Conservation (phyloP, 371 early-diverging fungal genomes). For the Mucor mucedo region DNA sequence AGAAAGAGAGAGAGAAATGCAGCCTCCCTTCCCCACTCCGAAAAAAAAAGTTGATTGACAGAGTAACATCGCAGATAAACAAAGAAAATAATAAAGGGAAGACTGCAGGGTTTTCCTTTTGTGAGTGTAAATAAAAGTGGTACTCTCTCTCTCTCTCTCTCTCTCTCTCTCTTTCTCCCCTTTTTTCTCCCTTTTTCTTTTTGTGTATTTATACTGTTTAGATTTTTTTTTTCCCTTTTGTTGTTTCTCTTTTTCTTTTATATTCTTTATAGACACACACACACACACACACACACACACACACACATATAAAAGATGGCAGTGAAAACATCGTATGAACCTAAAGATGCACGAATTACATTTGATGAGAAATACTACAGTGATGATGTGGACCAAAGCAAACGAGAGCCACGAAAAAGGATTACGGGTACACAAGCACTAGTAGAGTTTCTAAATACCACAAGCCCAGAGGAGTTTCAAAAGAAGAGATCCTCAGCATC, state of each 20-base stretch:
- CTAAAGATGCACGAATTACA: slow-evolving; percentile 36
- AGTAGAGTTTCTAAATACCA: slow-evolving; percentile 41
- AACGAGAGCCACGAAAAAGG: slow-evolving; percentile 25
- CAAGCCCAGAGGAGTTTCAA: slow-evolving; percentile 42
- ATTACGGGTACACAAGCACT: slow-evolving; percentile 40
- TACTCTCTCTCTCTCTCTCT: background rate
- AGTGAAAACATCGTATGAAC: slow-evolving; percentile 30
- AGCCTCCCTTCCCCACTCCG: background rate
- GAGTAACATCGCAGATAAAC: too few relatives aligned
- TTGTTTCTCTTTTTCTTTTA: slow-evolving; percentile 11
- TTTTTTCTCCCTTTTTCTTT: slow-evolving; percentile 7
- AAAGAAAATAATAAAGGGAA: too few relatives aligned
- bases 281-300: slow-evolving; percentile 1
- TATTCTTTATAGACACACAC: slow-evolving; percentile 3
- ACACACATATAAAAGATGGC: slow-evolving; percentile 7
- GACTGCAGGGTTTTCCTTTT: background rate
- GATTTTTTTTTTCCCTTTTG: slow-evolving; percentile 1
- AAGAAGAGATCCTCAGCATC: slow-evolving; percentile 21
- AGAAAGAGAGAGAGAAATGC: background rate
- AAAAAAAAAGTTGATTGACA: too few relatives aligned
- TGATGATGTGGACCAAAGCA: slow-evolving; percentile 17
- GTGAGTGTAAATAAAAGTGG: too few relatives aligned
- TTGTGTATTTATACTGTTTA: slow-evolving; percentile 1
- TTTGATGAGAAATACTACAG: slow-evolving; percentile 18
- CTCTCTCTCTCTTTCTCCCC: background rate